phyloP scores from a whole-genome alignment of 2,329 filamentous ascomycete genomes.

The Pseudogymnoascus pannorum region DNA sequence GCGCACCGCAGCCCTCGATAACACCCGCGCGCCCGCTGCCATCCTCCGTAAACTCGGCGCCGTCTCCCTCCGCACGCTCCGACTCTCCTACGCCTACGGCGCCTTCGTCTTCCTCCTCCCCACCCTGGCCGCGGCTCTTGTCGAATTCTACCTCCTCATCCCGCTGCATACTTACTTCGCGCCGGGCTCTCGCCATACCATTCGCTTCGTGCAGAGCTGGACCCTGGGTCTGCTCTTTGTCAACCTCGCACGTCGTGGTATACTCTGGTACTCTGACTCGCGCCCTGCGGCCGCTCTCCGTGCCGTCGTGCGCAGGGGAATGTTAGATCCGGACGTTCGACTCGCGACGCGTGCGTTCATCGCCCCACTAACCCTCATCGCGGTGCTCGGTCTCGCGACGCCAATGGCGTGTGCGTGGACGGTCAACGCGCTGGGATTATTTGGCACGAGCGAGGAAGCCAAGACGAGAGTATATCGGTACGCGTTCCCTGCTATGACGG shows the following conservation, averaged over 20 bases:
- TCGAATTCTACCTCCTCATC: slow-evolving; percentile 84
- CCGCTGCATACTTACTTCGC: slow-evolving; percentile 47
- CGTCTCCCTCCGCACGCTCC: slow-evolving; percentile 21
- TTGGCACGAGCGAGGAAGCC: slow-evolving; percentile 26
- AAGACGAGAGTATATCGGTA: slow-evolving; percentile 46
- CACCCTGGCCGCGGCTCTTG: slow-evolving; percentile 66
- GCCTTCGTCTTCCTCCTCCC: slow-evolving; percentile 75
- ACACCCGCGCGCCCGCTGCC: slow-evolving; percentile 24
- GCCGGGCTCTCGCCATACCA: slow-evolving; percentile 50
- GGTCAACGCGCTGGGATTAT: slow-evolving; percentile 35
- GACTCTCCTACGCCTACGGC: slow-evolving; percentile 66
- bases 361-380: slow-evolving; percentile 62
- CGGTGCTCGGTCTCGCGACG: slow-evolving; percentile 51
- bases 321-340: slow-evolving; percentile 67
- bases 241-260: slow-evolving; percentile 65
- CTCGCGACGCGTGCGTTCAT: slow-evolving; percentile 82
- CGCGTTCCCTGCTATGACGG: slow-evolving; percentile 56
- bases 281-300: slow-evolving; percentile 68
- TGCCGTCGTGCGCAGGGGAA: slow-evolving; percentile 66
- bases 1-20: slow-evolving; percentile 25
- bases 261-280: slow-evolving; percentile 46
- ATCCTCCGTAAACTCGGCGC: slow-evolving; percentile 18
- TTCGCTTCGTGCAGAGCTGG: slow-evolving; percentile 90
- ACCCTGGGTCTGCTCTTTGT: slow-evolving; percentile 86
- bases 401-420: slow-evolving; percentile 55